Conservation (phyloP, 1,139 yeast species). For the Waltiozyma sp. region DNA sequence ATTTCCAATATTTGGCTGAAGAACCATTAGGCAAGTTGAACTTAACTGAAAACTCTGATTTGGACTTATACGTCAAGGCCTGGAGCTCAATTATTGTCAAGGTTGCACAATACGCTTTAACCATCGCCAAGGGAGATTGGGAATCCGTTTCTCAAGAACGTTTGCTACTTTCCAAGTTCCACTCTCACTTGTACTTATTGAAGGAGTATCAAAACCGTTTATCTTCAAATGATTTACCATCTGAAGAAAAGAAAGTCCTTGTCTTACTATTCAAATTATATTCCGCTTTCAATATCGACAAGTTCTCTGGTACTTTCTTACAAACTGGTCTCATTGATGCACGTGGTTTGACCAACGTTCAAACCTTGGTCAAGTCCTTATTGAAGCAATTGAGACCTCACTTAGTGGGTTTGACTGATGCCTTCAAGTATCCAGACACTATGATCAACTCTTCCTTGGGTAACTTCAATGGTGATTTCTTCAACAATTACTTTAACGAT, state of each 20-base stretch:
- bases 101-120: conserved; percentile 29
- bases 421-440: conserved; percentile 79
- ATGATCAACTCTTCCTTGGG: conserved; percentile 83
- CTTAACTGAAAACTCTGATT: conserved; percentile 17
- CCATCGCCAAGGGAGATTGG: conserved; percentile 26
- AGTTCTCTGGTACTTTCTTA: conserved; percentile 66
- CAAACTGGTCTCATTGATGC: conserved; percentile 49
- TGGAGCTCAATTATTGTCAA: conserved; percentile 34
- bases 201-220: conserved; percentile 21
- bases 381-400: conserved; percentile 50
- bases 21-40: conserved; percentile 20
- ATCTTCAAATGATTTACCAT: conserved; percentile 14
- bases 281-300: conserved; percentile 64
- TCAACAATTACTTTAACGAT: conserved; percentile 61
- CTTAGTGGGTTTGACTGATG: conserved; percentile 77
- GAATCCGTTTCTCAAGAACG: conserved; percentile 51
- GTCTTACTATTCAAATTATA: conserved; percentile 45
- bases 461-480: conserved; percentile 73
- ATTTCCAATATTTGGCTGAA: conserved; percentile 34
- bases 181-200: conserved; percentile 43
- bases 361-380: conserved; percentile 34
- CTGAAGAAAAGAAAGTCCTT: conserved; percentile 28
- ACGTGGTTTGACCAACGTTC: conserved; percentile 33
- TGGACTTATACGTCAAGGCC: conserved; percentile 27
- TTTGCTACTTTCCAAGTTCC: conserved; percentile 48